Conservation (phyloP, 306 rosid species). For the Ormosia semicastrata region DNA sequence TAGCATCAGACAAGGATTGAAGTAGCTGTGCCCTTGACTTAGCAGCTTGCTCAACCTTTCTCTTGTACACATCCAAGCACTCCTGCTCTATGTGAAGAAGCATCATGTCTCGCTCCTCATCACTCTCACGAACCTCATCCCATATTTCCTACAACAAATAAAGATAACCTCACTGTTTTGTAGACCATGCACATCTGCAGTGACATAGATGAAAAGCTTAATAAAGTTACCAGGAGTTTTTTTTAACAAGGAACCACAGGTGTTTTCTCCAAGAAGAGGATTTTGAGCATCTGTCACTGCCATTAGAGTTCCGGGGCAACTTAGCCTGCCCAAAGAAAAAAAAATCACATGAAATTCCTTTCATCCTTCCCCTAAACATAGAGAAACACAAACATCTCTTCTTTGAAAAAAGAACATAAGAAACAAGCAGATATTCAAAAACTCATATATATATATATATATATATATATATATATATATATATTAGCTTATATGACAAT, state of each 20-base stretch:
- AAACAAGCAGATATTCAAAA: not conserved
- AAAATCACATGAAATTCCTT: slow-evolving; percentile 10
- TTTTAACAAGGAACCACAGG: slow-evolving; percentile 79
- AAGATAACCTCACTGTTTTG: slow-evolving; percentile 4
- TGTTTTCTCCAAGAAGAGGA: slow-evolving; percentile 64
- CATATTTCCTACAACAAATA: slow-evolving; percentile 70
- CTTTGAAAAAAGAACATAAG: slow-evolving; percentile 8
- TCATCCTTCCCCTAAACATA: not conserved
- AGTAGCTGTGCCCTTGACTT: slow-evolving; percentile 85
- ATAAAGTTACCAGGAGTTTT: slow-evolving; percentile 66
- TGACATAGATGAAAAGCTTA: not conserved
- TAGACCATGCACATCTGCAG: not conserved
- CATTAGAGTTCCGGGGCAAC: slow-evolving; percentile 46
- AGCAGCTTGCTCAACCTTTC: slow-evolving; percentile 85
- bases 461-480: too few species aligned
- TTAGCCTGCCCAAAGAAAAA: slow-evolving; percentile 42
- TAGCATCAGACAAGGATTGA: slow-evolving; percentile 73
- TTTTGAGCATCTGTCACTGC: slow-evolving; percentile 58
- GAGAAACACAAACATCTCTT: not conserved
- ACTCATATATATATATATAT: not conserved
- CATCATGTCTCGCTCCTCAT: slow-evolving; percentile 86
- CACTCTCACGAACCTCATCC: slow-evolving; percentile 95
- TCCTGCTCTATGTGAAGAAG: slow-evolving; percentile 91
- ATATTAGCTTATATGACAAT: not conserved
- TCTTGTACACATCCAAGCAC: slow-evolving; percentile 85